Base-by-base conservation (phyloP, 345 rosid genomes). In the Diplotaxis tenuifolia region DNA sequence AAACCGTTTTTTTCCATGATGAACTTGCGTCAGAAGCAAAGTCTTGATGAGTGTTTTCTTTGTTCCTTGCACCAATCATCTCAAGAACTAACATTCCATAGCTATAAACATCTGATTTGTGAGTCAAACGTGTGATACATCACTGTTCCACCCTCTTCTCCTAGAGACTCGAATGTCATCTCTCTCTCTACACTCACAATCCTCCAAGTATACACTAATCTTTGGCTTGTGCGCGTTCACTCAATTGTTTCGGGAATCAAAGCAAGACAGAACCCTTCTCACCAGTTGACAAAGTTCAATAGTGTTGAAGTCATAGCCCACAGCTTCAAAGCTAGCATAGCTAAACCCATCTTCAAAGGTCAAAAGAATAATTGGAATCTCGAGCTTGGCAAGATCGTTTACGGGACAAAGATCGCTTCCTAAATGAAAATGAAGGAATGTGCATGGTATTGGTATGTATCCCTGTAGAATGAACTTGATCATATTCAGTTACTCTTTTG, bases 371-470 rank as follows among this genome's bases (percentile, higher is more conserved):
- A 88, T 81, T 6, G 91, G 63, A 32, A 90, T 87, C 76, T 90
- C 96, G 22, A 90, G 85, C 83, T 87, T 92, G 15, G 95, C 93
- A 4, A 92, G 93, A 83, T 90, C 90, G 47, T 90, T 90, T 76
- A 95, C 95, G 3, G 96, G 95, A 73, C 96, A 92, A 47, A 90
- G 57, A 73, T 86, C 79, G 72, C 89, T 86, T 74, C 96, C 93
- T 61, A 83, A 87, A 73, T 93, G 96, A 67, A 92, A 92, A 40
- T 91, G 96, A 73, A 93, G 89, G 79, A 88, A 93, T 66, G 68
- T 68, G 31, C 93, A 88, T 11, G 96, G 86, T 84, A 79, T 90
- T 6, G 89, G 73, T 9, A 71, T 83, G 64, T 55, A 73, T 73
- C 76, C 79, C 97, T 93, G 52, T 62, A 19, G 2, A 40, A 70